Evolutionary conservation across 2,329 filamentous ascomycete genomes (phyloP).

Genomic region (Apiospora aurea): DNA sequence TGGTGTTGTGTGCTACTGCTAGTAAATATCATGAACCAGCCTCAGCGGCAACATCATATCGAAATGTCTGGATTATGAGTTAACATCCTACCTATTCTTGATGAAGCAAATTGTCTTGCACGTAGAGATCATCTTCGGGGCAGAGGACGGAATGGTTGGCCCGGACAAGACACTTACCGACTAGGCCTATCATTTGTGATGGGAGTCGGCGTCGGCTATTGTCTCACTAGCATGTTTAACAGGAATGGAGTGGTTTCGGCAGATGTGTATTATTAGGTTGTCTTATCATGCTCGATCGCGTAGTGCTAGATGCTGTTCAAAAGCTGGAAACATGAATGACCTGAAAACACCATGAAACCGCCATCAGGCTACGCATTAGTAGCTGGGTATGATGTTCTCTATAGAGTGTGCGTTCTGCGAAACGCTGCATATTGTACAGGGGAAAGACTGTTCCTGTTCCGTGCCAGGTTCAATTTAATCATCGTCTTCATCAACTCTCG

Average conservation of each 20-base stretch:
- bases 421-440: constrained; percentile 10
- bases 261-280: background rate
- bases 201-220: background rate
- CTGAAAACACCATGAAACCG: background rate
- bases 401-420: background rate
- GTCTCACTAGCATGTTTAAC: background rate
- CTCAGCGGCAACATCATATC: background rate
- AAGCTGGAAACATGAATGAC: background rate
- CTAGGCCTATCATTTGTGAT: background rate
- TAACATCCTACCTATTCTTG: background rate
- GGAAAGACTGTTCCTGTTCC: background rate
- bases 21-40: background rate
- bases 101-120: background rate
- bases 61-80: background rate
- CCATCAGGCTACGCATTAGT: background rate
- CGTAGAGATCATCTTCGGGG: background rate
- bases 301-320: background rate
- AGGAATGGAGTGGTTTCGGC: background rate
- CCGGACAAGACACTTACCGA: background rate
- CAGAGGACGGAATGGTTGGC: background rate
- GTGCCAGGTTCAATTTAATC: constrained; percentile 41
- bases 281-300: background rate
- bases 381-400: constrained; percentile 14
- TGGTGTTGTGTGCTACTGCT: background rate
- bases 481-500: constrained; percentile 77